Evolutionary conservation across 1,284 basidiomycete species (phyloP).

Genomic region (Moesziomyces globuligerus): DNA sequence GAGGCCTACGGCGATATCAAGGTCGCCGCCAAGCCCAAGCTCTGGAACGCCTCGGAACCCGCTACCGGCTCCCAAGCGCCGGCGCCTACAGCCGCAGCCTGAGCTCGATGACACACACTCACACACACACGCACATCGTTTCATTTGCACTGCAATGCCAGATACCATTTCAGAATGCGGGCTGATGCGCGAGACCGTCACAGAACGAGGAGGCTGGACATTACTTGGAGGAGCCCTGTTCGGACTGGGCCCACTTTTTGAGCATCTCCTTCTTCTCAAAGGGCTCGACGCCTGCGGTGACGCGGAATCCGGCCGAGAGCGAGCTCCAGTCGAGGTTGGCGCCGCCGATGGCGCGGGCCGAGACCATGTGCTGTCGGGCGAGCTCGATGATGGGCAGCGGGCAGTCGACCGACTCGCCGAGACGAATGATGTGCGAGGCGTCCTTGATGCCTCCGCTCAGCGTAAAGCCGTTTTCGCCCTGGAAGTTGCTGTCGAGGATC

Average conservation of each 20-base stretch:
- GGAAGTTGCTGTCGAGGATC: slow-evolving; percentile 78
- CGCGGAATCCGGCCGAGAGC: slow-evolving; percentile 75
- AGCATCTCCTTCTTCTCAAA: slow-evolving; percentile 69
- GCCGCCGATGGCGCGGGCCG: slow-evolving; percentile 73
- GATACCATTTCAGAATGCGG: not conserved
- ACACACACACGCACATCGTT: not conserved
- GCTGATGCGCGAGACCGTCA: not conserved
- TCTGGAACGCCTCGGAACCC: slow-evolving; percentile 69
- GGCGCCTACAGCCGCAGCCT: slow-evolving; percentile 5
- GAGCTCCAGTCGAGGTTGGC: slow-evolving; percentile 77
- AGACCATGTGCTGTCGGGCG: slow-evolving; percentile 46
- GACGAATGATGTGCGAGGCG: slow-evolving; percentile 68
- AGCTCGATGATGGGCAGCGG: slow-evolving; percentile 76
- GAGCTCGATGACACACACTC: not conserved
- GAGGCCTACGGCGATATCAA: slow-evolving; percentile 83
- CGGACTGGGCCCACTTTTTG: slow-evolving; percentile 40
- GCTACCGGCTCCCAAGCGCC: slow-evolving; percentile 4
- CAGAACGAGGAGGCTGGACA: not conserved
- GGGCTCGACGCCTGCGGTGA: slow-evolving; percentile 76
- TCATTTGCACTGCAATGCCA: not conserved
- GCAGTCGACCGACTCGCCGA: slow-evolving; percentile 74
- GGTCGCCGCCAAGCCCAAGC: slow-evolving; percentile 80
- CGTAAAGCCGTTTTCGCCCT: slow-evolving; percentile 82
- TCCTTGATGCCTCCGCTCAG: slow-evolving; percentile 90
- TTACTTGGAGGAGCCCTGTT: slow-evolving; percentile 1